Percentiles rank a stretch among this genome's conserved stretches.
Evolutionary conservation across 805 yeast genomes (phyloP).

Genomic region (Wickerhamomyces ciferrii): DNA sequence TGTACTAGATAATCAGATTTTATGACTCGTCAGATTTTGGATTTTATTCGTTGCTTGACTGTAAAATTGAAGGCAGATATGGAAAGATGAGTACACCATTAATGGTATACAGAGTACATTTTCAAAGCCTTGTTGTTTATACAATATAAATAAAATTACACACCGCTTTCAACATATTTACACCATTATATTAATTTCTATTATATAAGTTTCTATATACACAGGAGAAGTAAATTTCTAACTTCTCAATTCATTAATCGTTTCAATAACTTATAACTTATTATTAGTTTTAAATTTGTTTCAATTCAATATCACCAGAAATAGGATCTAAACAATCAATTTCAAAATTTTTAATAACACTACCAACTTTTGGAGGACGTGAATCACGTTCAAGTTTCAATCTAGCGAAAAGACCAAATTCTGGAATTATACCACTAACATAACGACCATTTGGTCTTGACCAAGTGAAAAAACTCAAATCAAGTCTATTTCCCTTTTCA

Average conservation of each 20-base stretch:
- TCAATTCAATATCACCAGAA: slow-evolving; percentile 33
- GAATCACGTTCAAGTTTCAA: slow-evolving; percentile 22
- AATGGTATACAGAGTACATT: too few species aligned
- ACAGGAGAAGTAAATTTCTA: neutral
- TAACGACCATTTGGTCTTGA: slow-evolving; percentile 34
- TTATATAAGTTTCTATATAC: neutral
- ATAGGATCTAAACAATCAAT: slow-evolving; percentile 38
- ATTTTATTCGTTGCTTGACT: too few species aligned
- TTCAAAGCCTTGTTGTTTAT: too few species aligned
- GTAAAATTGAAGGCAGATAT: too few species aligned
- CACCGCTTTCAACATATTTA: too few species aligned
- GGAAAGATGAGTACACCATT: too few species aligned
- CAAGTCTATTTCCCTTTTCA: slow-evolving; percentile 4
- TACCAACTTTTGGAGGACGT: slow-evolving; percentile 37
- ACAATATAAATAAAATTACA: too few species aligned
- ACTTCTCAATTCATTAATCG: neutral
- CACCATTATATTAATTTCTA: neutral
- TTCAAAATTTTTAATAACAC: slow-evolving; percentile 30
- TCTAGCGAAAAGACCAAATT: slow-evolving; percentile 25
- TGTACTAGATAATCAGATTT: too few species aligned
- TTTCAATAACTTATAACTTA: neutral
- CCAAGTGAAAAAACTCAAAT: slow-evolving; percentile 32
- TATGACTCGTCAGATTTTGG: too few species aligned
- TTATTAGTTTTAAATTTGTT: slow-evolving; percentile 1
- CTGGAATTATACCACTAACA: slow-evolving; percentile 25